Evolutionary conservation across 2,329 filamentous ascomycete genomes (phyloP).

Genomic region (Clarireedia paspali): DNA sequence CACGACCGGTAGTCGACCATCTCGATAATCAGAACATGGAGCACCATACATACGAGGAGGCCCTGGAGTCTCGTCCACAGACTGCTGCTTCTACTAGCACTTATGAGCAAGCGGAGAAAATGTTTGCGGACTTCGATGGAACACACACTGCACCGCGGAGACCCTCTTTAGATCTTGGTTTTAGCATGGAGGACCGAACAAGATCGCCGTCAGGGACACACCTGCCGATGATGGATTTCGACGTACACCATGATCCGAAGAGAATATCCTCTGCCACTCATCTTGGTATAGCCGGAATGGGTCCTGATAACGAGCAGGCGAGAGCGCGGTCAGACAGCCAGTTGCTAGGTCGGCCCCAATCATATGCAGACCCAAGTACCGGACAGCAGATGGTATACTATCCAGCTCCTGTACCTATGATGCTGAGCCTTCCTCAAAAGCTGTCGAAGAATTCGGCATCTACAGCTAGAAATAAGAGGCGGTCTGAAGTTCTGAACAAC

Average conservation of each 20-base stretch:
- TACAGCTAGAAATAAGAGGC: constrained; percentile 57
- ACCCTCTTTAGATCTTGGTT: constrained; percentile 8
- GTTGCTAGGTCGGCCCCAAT: constrained; percentile 37
- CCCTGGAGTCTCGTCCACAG: constrained; percentile 15
- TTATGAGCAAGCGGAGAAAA: constrained; percentile 54
- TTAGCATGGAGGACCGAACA: background rate
- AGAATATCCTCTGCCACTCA: constrained; percentile 12
- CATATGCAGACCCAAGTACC: constrained; percentile 55
- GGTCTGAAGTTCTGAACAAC: constrained; percentile 63
- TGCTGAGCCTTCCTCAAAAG: constrained; percentile 86
- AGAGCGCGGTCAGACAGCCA: constrained; percentile 11
- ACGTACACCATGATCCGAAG: constrained; percentile 1
- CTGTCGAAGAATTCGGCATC: constrained; percentile 67
- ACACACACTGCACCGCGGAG: constrained; percentile 50
- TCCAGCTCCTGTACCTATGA: constrained; percentile 85
- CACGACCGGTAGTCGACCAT: constrained; percentile 18
- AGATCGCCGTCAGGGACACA: background rate
- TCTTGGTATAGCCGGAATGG: constrained; percentile 26
- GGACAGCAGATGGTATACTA: constrained; percentile 88
- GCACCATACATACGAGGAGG: constrained; percentile 9
- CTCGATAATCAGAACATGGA: constrained; percentile 11
- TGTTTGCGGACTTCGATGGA: constrained; percentile 78
- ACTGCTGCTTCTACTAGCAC: constrained; percentile 35
- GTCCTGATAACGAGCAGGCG: constrained; percentile 2
- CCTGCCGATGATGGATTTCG: background rate